phyloP scores from a whole-genome alignment of 441 rosid species.

The Gossypium gossypioides region DNA sequence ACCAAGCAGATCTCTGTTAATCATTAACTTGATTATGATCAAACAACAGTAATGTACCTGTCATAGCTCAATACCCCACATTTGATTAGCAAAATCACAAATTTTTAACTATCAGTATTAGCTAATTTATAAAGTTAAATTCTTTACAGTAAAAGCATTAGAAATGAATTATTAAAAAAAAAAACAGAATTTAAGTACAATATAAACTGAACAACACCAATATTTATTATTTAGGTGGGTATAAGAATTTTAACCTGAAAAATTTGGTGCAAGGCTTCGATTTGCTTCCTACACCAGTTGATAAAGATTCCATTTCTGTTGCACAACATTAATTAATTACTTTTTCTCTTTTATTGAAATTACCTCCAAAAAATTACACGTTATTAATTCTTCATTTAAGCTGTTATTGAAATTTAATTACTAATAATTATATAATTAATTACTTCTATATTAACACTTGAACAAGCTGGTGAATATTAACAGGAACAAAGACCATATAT shows the following conservation, averaged over 20 bases:
- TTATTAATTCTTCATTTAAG: background rate
- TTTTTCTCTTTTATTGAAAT: slow-evolving; percentile 24
- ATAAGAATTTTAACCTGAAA: slow-evolving; percentile 86
- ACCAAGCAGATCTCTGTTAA: slow-evolving; percentile 18
- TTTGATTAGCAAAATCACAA: slow-evolving; percentile 26
- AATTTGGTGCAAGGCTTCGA: slow-evolving; percentile 99
- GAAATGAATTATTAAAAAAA: background rate
- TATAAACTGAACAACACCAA: background rate
- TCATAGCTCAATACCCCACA: slow-evolving; percentile 30
- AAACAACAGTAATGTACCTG: slow-evolving; percentile 32
- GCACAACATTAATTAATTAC: slow-evolving; percentile 69
- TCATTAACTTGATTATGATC: slow-evolving; percentile 25
- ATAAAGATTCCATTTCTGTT: slow-evolving; percentile 65
- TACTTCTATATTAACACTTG: background rate
- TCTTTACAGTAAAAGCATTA: slow-evolving; percentile 15
- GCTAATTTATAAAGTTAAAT: slow-evolving; percentile 23
- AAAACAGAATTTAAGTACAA: slow-evolving; percentile 24
- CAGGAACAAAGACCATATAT: background rate
- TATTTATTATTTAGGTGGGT: slow-evolving; percentile 45
- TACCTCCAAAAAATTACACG: background rate
- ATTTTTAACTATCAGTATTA: slow-evolving; percentile 21
- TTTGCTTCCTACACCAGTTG: slow-evolving; percentile 99
- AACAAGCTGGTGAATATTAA: background rate
- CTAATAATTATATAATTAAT: background rate
- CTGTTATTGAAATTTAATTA: background rate